These are phyloP conservation scores for Croton setiger DNA, from an alignment of 441 rosid species.

Conservation along the genomic window DNA sequence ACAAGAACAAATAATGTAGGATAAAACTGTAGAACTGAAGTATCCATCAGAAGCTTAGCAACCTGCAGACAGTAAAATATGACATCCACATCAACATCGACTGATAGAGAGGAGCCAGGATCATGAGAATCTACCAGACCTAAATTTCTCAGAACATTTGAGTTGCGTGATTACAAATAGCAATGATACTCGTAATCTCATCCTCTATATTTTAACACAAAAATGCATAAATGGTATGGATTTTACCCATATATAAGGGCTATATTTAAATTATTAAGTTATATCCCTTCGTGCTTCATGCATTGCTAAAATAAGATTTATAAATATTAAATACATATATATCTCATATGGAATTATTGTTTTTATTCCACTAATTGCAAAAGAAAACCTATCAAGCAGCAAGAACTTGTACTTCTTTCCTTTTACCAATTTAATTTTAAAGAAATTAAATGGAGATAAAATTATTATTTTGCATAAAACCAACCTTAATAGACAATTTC, in stretches of 20 bases:
- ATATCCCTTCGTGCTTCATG: conserved; percentile 1
- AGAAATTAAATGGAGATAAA: neutral
- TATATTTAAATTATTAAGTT: conserved; percentile 14
- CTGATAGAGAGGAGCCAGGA: conserved; percentile 11
- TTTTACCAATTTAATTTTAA: neutral
- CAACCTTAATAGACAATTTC: conserved; percentile 78
- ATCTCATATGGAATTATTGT: conserved; percentile 11
- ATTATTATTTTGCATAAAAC: conserved; percentile 3
- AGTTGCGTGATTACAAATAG: conserved; percentile 5
- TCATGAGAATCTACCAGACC: conserved; percentile 6
- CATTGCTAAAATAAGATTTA: conserved; percentile 2
- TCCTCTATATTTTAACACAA: neutral
- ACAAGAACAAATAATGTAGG: conserved; percentile 89
- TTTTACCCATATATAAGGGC: neutral
- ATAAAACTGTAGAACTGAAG: conserved; percentile 83
- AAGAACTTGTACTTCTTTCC: neutral
- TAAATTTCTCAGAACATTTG: conserved; percentile 12
- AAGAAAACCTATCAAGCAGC: neutral
- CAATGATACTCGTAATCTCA: conserved; percentile 1
- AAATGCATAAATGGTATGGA: neutral
- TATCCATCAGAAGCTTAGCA: conserved; percentile 88
- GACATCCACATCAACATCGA: conserved; percentile 3
- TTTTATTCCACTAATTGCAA: neutral
- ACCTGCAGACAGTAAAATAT: conserved; percentile 52
- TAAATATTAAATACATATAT: conserved; percentile 11